These are phyloP conservation scores for Arabidopsis arenosa DNA, from an alignment of 345 rosid genomes.

Conservation along the genomic window DNA sequence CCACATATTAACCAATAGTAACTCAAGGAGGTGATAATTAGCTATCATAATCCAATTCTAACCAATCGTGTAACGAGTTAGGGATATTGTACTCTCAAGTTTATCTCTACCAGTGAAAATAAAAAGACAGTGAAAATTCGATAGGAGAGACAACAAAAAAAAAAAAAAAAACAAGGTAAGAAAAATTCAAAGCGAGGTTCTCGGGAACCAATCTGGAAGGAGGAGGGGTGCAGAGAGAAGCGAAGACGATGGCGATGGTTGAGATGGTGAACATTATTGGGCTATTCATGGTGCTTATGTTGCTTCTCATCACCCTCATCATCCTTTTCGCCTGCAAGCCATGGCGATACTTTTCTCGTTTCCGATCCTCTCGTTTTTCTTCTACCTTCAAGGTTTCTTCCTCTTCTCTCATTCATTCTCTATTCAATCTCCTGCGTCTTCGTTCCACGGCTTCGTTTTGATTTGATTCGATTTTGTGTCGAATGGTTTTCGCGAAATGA, in stretches of 20 bases:
- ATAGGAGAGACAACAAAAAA: not conserved
- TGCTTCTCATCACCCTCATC: conserved; percentile 69
- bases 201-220: conserved; percentile 61
- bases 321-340: conserved; percentile 81
- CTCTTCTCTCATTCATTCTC: not conserved
- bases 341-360: conserved; percentile 78
- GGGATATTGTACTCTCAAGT: no score
- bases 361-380: conserved; percentile 51
- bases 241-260: conserved; percentile 58
- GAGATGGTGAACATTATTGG: conserved; percentile 51
- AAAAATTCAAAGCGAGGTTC: conserved; percentile 86
- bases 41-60: no score
- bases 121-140: conserved; percentile 1
- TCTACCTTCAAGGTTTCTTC: conserved; percentile 61
- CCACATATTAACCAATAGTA: no score
- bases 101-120: no score
- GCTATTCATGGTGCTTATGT: conserved; percentile 59
- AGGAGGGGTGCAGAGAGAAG: conserved; percentile 42
- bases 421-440: not conserved
- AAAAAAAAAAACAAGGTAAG: conserved; percentile 45
- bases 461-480: not conserved
- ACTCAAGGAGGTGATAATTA: no score
- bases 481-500: not conserved
- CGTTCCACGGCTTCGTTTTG: not conserved
- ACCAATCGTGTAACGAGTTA: no score